Evolutionary conservation across 2,329 filamentous ascomycete species (phyloP).

Genomic region (Neobulgaria alba): DNA sequence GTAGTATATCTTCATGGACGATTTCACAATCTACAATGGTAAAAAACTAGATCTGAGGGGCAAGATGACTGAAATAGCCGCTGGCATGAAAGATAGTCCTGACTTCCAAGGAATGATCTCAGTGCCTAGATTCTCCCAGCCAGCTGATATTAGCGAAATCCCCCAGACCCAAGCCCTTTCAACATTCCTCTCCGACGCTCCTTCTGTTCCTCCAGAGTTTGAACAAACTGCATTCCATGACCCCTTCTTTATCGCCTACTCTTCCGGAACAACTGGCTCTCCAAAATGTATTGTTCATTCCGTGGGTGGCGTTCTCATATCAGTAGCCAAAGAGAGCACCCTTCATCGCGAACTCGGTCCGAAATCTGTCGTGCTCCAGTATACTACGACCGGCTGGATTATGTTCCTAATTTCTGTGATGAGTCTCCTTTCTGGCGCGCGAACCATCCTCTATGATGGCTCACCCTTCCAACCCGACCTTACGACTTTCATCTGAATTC

Average conservation of each 20-base stretch:
- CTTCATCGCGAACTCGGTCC: conserved; percentile 41
- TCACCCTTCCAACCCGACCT: conserved; percentile 68
- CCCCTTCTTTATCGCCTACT: conserved; percentile 70
- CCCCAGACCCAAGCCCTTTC: conserved; percentile 31
- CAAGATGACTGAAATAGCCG: conserved; percentile 61
- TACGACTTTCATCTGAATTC: conserved; percentile 51
- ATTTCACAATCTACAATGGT: conserved; percentile 71
- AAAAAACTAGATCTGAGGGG: conserved; percentile 60
- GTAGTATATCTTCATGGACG: conserved; percentile 73
- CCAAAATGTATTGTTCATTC: conserved; percentile 84
- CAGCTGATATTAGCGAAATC: conserved; percentile 50
- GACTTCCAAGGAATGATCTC: conserved; percentile 58
- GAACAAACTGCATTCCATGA: conserved; percentile 40
- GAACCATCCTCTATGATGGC: conserved; percentile 70
- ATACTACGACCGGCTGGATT: conserved; percentile 71
- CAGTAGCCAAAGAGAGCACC: conserved; percentile 48
- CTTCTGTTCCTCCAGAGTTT: conserved; percentile 15
- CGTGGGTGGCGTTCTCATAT: conserved; percentile 56
- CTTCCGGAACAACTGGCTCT: conserved; percentile 71
- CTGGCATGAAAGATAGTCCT: conserved; percentile 49
- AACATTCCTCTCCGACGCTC: conserved; percentile 34
- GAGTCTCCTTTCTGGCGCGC: conserved; percentile 49
- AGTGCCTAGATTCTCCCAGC: conserved; percentile 55
- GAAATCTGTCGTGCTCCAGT: conserved; percentile 42
- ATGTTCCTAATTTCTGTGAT: conserved; percentile 66